Evolutionary conservation across 2,329 filamentous ascomycete genomes (phyloP).

Genomic region (Exophiala viscosa): DNA sequence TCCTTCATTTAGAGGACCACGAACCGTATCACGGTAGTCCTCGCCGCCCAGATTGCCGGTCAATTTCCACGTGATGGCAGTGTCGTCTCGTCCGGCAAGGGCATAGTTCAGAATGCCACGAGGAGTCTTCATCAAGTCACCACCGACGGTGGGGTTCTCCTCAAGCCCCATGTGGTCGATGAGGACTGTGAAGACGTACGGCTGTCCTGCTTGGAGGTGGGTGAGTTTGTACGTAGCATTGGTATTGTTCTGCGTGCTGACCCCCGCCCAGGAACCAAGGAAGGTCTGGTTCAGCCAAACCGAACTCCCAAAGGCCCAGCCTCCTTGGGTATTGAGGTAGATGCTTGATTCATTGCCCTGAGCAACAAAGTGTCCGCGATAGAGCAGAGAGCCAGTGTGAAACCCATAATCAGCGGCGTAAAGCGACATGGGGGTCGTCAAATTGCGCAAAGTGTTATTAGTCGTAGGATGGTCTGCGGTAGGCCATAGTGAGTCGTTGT

Average conservation of each 20-base stretch:
- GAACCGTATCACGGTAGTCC: conserved; percentile 48
- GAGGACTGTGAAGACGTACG: conserved; percentile 64
- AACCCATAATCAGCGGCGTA: conserved; percentile 72
- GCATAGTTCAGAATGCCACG: conserved; percentile 51
- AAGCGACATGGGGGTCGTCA: conserved; percentile 62
- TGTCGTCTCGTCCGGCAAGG: conserved; percentile 38
- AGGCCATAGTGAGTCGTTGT: conserved; percentile 68
- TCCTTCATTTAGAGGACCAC: conserved; percentile 58
- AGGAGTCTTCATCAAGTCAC: conserved; percentile 60
- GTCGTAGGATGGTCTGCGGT: conserved; percentile 56
- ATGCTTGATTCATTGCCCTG: conserved; percentile 52
- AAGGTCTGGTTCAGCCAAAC: conserved; percentile 63
- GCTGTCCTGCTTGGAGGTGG: conserved; percentile 45
- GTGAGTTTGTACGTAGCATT: conserved; percentile 58
- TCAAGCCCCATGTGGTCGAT: conserved; percentile 72
- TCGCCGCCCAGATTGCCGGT: conserved; percentile 58
- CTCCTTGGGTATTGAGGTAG: conserved; percentile 60
- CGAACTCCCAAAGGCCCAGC: conserved; percentile 62
- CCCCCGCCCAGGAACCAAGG: conserved; percentile 62
- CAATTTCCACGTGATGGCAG: conserved; percentile 51
- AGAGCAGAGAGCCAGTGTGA: conserved; percentile 65
- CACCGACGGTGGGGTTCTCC: conserved; percentile 60
- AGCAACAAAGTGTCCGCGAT: conserved; percentile 65
- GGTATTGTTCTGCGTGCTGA: conserved; percentile 46
- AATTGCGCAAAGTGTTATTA: conserved; percentile 54